Evolutionary conservation across 2,329 filamentous ascomycete genomes (phyloP).

Genomic region (Metarhizium album): DNA sequence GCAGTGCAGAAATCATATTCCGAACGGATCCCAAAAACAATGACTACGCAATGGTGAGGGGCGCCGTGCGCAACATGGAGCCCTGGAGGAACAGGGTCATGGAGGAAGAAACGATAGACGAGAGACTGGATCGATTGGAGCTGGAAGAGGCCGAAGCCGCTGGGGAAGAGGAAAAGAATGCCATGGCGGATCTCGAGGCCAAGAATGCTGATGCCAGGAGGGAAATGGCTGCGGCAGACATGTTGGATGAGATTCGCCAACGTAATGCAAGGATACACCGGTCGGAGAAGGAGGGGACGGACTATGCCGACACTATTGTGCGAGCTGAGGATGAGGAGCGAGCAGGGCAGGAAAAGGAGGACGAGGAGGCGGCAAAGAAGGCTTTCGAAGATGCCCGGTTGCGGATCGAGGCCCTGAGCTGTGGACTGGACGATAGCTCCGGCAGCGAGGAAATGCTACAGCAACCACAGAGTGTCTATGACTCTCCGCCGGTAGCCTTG

Average conservation of each 20-base stretch:
- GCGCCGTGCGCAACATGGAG: constrained; percentile 88
- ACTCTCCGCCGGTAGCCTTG: constrained; percentile 13
- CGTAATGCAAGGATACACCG: constrained; percentile 81
- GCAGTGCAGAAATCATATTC: constrained; percentile 80
- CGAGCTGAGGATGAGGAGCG: constrained; percentile 47
- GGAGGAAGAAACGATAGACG: constrained; percentile 72
- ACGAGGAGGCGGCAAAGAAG: constrained; percentile 66
- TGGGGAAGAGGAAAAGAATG: constrained; percentile 64
- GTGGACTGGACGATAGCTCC: background rate
- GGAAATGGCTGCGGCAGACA: constrained; percentile 95
- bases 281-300: constrained; percentile 56
- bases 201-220: constrained; percentile 88
- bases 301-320: constrained; percentile 45
- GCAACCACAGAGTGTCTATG: constrained; percentile 4
- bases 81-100: constrained; percentile 62
- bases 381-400: constrained; percentile 62
- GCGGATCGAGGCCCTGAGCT: constrained; percentile 30
- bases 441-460: background rate
- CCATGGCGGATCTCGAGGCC: constrained; percentile 89
- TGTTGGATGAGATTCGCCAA: constrained; percentile 85
- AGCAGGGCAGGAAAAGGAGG: constrained; percentile 63
- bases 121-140: constrained; percentile 76
- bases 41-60: constrained; percentile 72
- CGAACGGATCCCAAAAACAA: constrained; percentile 91
- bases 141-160: constrained; percentile 55